Evolutionary conservation across 768 basidiomycete species (phyloP), one percentile per base, ranked within the genome.

Genomic region (Lactarius akahatsu): DNA sequence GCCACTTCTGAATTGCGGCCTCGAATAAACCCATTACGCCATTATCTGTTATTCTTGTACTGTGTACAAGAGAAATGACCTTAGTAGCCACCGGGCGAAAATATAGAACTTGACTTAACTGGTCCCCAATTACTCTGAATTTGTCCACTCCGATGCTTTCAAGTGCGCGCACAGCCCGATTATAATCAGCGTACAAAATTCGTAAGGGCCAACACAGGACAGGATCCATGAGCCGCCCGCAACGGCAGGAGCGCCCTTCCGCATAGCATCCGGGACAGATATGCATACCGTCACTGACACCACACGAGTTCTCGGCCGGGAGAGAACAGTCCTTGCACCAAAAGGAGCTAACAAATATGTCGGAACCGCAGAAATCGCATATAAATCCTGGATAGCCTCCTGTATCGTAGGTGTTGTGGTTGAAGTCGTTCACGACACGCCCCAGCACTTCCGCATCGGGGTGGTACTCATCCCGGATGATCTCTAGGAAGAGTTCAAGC

Each of bases 261-360:
- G 82, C 82, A 72, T 88, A 94, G 75, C 92, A 94, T 13, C 79
- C 79, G 0, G 89, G 77, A 74, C 92, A 94, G 7, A 92, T 75
- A 23, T 82, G 74, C 64, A 85, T 77, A 15, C 81, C 82, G 66
- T 80, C 80, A 1, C 82, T 82, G 36, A 66, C n/a, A 23, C 18
- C 41, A 10, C 38, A 28, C 26, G 62, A 8, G 13, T 72, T 70
- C 20, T 65, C 71, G 6, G 68, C 64, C 11, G 58, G 55, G 56
- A 40, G 40, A 26, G 62, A 57, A 66, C 90, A 90, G 0, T 70
- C 65, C 1, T 73, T 72, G 72, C 92, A 94, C 73, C 90, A 86
- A 68, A 94, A 90, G 73, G 87, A 92, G 67, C 88, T 87, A 69
- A 91, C 87, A 70, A 93, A 94, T 66, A 94, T 83, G 71, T 94